phyloP scores from a whole-genome alignment of 805 yeast genomes.

The Peterozyma toletana region DNA sequence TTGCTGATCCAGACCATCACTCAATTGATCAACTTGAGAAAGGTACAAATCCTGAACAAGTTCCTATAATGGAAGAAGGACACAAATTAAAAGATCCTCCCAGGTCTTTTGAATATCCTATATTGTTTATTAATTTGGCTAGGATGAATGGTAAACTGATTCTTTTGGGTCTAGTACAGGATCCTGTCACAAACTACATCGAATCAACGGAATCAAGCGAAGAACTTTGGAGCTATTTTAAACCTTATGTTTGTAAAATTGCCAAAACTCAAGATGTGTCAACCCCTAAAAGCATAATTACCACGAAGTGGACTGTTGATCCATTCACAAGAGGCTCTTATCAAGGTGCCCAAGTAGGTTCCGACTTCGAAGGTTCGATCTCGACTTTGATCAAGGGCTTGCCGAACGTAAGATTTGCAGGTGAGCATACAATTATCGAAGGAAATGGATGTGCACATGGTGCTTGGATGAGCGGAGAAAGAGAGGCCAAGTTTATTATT shows the following conservation, averaged over 20 bases:
- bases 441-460: slow-evolving; percentile 82
- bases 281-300: slow-evolving; percentile 27
- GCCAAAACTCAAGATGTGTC: not conserved
- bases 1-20: slow-evolving; percentile 23
- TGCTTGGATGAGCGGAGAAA: slow-evolving; percentile 60
- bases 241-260: slow-evolving; percentile 23
- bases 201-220: slow-evolving; percentile 26
- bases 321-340: slow-evolving; percentile 69
- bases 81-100: slow-evolving; percentile 15
- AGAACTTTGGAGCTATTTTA: slow-evolving; percentile 41
- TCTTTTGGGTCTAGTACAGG: slow-evolving; percentile 50
- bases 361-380: slow-evolving; percentile 47
- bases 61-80: slow-evolving; percentile 1
- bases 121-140: slow-evolving; percentile 42
- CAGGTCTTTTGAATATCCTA: slow-evolving; percentile 42
- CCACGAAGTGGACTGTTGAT: slow-evolving; percentile 67
- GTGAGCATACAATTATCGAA: slow-evolving; percentile 72
- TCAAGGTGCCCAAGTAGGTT: slow-evolving; percentile 49
- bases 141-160: slow-evolving; percentile 33
- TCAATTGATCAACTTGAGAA: slow-evolving; percentile 5
- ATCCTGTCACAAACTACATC: slow-evolving; percentile 51
- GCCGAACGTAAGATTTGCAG: slow-evolving; percentile 57
- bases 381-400: slow-evolving; percentile 47
- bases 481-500: slow-evolving; percentile 19
- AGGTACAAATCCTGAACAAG: not conserved